A percentile compares a stretch with the other conserved stretches of the same genome.
phyloP scores from a whole-genome alignment of 2,329 filamentous ascomycete genomes.

The Hortaea sp. region DNA sequence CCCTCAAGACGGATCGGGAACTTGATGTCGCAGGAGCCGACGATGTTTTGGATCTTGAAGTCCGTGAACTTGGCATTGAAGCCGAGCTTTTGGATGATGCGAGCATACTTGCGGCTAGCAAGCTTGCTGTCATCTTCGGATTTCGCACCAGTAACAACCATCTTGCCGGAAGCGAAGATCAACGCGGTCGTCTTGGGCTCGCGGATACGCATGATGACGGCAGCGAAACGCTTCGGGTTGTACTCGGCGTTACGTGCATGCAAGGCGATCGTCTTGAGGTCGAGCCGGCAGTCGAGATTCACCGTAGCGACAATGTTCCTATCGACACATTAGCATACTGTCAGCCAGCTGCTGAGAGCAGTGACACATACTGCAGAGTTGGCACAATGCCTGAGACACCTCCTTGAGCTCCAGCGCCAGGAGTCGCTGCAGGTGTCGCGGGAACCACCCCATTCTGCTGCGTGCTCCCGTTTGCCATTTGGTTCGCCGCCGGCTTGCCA shows the following conservation, averaged over 20 bases:
- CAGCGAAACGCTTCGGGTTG: constrained; percentile 72
- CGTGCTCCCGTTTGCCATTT: constrained; percentile 27
- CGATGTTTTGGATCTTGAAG: constrained; percentile 99
- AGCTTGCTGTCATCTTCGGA: constrained; percentile 97
- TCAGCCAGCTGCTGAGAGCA: constrained; percentile 19
- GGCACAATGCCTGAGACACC: constrained; percentile 80
- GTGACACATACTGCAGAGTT: constrained; percentile 86
- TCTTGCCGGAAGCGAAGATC: constrained; percentile 98
- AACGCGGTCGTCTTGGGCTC: constrained; percentile 97
- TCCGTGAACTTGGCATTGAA: constrained; percentile 99
- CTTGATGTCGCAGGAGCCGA: constrained; percentile 98
- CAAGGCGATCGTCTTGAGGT: constrained; percentile 96
- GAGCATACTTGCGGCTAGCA: constrained; percentile 92
- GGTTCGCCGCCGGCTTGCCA: constrained; percentile 23
- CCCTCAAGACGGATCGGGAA: constrained; percentile 97
- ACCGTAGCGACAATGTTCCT: constrained; percentile 99
- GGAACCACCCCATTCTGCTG: constrained; percentile 62
- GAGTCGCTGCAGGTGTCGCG: constrained; percentile 84
- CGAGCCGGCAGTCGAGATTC: constrained; percentile 74
- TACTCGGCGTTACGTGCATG: constrained; percentile 39
- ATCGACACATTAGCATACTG: constrained; percentile 27
- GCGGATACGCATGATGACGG: constrained; percentile 98
- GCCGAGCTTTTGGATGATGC: constrained; percentile 98
- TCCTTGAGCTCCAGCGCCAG: constrained; percentile 56
- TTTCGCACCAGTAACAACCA: constrained; percentile 98